phyloP scores from a whole-genome alignment of 192 early-diverging fungal genomes.

The Jimgerdemannia flammicorona region DNA sequence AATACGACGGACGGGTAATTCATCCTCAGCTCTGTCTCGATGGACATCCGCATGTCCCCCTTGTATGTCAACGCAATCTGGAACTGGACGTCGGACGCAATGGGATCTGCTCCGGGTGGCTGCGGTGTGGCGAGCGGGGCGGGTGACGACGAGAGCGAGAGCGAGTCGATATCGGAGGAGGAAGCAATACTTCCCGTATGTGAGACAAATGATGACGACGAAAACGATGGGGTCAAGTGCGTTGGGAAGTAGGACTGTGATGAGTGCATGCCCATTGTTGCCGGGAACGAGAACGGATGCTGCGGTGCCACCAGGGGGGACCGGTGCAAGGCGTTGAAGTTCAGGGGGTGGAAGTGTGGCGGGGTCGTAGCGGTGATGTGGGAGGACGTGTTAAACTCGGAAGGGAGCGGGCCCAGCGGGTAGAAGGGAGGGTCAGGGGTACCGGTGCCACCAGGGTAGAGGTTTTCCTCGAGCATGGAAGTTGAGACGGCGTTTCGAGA shows the following conservation, averaged over 20 bases:
- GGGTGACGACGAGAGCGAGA: neutral
- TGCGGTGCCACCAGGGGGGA: constrained; percentile 34
- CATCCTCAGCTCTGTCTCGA: constrained; percentile 65
- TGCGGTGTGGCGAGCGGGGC: neutral
- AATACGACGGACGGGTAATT: constrained; percentile 76
- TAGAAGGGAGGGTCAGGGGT: neutral
- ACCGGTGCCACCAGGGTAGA: neutral
- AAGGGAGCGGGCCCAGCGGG: neutral
- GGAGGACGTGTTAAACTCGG: neutral
- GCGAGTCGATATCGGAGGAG: neutral
- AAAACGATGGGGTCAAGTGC: neutral
- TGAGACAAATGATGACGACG: constrained; percentile 2
- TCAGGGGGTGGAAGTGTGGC: constrained; percentile 20
- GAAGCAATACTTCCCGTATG: neutral
- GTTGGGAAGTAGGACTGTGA: neutral
- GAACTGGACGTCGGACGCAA: constrained; percentile 62
- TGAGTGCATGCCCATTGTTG: constrained; percentile 3
- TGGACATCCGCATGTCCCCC: constrained; percentile 68
- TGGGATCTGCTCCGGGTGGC: neutral
- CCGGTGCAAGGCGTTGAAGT: constrained; percentile 26
- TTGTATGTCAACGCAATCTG: constrained; percentile 58
- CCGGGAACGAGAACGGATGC: constrained; percentile 20
- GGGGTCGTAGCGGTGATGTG: constrained; percentile 2
- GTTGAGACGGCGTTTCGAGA: neutral
- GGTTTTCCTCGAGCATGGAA: neutral